Conservation (phyloP, 768 basidiomycete species). For the Rhizopogon rudus region DNA sequence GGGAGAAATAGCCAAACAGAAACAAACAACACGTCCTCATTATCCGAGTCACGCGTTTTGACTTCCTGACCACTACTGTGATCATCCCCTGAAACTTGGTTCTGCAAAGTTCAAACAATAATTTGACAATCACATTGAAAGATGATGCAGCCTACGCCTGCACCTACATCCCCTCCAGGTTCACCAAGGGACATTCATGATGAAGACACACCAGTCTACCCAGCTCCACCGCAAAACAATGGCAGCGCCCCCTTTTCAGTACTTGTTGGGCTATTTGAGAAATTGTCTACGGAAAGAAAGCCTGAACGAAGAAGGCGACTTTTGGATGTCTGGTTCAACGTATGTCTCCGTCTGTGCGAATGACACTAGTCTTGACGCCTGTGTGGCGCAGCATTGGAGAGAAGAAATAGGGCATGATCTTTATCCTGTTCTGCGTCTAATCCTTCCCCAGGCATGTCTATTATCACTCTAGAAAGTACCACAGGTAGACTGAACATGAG, state of each 20-base stretch:
- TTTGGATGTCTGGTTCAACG: constrained; percentile 76
- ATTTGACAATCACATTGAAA: background rate
- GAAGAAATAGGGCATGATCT: constrained; percentile 81
- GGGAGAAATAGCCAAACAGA: constrained; percentile 4
- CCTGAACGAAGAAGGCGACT: constrained; percentile 68
- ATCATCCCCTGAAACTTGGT: background rate
- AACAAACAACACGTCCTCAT: constrained; percentile 16
- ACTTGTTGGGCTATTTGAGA: constrained; percentile 69
- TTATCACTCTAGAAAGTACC: background rate
- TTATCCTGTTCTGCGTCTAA: constrained; percentile 83
- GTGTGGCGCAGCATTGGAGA: constrained; percentile 68
- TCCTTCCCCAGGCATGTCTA: constrained; percentile 76
- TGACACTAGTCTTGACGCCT: constrained; percentile 8
- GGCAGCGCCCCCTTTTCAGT: constrained; percentile 68
- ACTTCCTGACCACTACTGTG: background rate
- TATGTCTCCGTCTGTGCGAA: constrained; percentile 32
- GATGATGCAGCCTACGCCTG: constrained; percentile 63
- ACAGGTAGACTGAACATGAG: background rate
- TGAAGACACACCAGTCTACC: constrained; percentile 35
- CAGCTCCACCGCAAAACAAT: constrained; percentile 57
- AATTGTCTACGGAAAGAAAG: constrained; percentile 66
- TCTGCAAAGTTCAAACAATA: background rate
- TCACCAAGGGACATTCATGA: constrained; percentile 32
- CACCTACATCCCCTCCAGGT: constrained; percentile 51
- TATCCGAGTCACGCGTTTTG: background rate